These are phyloP conservation scores for Malus hybrid DNA, from an alignment of 331 rosid genomes.

Conservation along the genomic window DNA sequence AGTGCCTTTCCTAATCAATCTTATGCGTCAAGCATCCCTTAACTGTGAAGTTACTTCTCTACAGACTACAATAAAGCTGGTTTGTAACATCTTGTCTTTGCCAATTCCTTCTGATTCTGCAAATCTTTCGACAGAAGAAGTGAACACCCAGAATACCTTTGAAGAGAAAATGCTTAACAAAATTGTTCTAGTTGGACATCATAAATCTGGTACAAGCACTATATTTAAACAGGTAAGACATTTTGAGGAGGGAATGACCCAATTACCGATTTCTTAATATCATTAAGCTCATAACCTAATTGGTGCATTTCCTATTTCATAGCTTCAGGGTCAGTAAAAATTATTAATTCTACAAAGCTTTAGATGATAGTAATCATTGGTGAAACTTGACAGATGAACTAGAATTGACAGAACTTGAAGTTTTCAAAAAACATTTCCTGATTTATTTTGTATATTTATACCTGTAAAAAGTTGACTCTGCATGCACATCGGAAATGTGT, in stretches of 20 bases:
- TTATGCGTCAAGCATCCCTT: background rate
- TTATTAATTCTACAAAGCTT: background rate
- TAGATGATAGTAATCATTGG: background rate
- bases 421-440: background rate
- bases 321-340: background rate
- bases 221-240: constrained; percentile 76
- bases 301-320: background rate
- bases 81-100: constrained; percentile 38
- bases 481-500: background rate
- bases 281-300: background rate
- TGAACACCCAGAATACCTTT: background rate
- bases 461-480: background rate
- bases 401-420: background rate
- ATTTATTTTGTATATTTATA: background rate
- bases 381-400: background rate
- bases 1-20: background rate
- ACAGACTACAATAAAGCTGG: constrained; percentile 42
- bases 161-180: constrained; percentile 31
- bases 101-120: constrained; percentile 45
- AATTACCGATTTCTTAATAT: background rate
- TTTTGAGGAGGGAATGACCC: background rate
- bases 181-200: constrained; percentile 70
- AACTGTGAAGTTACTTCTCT: constrained; percentile 7
- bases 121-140: constrained; percentile 20
- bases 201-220: constrained; percentile 74